These are phyloP conservation scores for Kwoniella pini DNA, from an alignment of 768 basidiomycete species.

Conservation along the genomic window DNA sequence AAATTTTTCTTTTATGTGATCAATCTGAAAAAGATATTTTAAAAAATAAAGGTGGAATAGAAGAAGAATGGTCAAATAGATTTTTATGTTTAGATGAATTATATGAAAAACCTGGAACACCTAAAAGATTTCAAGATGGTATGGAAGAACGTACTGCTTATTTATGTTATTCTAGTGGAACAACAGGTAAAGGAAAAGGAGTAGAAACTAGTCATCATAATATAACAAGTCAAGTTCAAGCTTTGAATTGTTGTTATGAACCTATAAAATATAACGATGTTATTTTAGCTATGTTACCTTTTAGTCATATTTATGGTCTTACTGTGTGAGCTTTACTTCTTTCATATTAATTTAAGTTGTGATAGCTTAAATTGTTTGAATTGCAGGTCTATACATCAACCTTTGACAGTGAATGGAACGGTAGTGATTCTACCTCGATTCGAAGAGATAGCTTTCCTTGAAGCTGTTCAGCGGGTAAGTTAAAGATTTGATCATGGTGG, in stretches of 20 bases:
- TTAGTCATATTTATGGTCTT: constrained; percentile 58
- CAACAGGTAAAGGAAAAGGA: constrained; percentile 53
- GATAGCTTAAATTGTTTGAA: not conserved
- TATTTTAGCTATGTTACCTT: constrained; percentile 68
- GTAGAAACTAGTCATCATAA: constrained; percentile 60
- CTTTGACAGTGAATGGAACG: constrained; percentile 47
- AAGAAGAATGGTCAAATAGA: constrained; percentile 30
- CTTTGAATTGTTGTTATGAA: constrained; percentile 60
- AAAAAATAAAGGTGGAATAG: constrained; percentile 25
- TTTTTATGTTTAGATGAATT: constrained; percentile 30
- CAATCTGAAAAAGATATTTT: constrained; percentile 11
- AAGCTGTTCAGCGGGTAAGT: constrained; percentile 57
- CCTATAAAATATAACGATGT: constrained; percentile 57
- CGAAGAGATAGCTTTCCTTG: constrained; percentile 69
- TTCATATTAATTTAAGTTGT: not conserved
- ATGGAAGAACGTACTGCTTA: constrained; percentile 44
- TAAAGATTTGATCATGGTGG: not conserved
- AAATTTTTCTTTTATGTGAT: constrained; percentile 63
- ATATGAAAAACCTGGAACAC: constrained; percentile 18
- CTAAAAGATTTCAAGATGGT: constrained; percentile 19
- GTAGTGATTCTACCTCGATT: constrained; percentile 62
- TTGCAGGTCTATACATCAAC: constrained; percentile 34
- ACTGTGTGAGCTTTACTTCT: constrained; percentile 14
- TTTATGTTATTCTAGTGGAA: constrained; percentile 54
- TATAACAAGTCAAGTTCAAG: constrained; percentile 64